A percentile compares a stretch with the other conserved stretches of the same genome.
These are phyloP conservation scores for Rosa rugosa DNA, from an alignment of 306 rosid genomes.

Conservation along the genomic window DNA sequence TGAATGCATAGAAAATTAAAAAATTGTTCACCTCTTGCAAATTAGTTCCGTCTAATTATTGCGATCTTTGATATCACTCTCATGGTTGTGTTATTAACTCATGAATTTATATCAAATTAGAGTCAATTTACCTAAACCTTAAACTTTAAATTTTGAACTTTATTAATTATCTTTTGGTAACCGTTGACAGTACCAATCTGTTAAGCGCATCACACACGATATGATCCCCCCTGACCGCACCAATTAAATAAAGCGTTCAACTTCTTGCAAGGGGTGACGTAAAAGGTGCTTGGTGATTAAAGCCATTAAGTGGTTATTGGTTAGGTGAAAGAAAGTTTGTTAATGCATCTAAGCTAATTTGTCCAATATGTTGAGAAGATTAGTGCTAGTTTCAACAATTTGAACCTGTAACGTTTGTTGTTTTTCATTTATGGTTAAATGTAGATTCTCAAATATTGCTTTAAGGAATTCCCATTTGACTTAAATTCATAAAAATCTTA, in stretches of 20 bases:
- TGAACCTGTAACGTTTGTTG: slow-evolving; percentile 16
- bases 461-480: slow-evolving; percentile 8
- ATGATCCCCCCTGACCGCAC: neutral
- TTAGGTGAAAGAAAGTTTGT: slow-evolving; percentile 38
- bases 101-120: neutral
- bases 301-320: slow-evolving; percentile 31
- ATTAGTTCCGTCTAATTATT: slow-evolving; percentile 5
- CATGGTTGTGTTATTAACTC: neutral
- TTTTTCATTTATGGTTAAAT: slow-evolving; percentile 6
- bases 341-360: slow-evolving; percentile 55
- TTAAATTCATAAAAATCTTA: neutral
- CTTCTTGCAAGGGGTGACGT: slow-evolving; percentile 14
- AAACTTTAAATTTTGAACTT: too few relatives aligned
- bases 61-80: neutral
- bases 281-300: slow-evolving; percentile 23
- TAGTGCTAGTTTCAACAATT: slow-evolving; percentile 11
- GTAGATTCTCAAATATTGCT: neutral
- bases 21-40: slow-evolving; percentile 28
- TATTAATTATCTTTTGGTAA: neutral
- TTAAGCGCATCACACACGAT: neutral
- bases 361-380: slow-evolving; percentile 32
- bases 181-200: neutral
- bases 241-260: neutral
- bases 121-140: too few relatives aligned
- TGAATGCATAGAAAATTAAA: slow-evolving; percentile 21